A percentile compares a stretch with the other conserved stretches of the same genome.
Conservation (phyloP, 768 basidiomycete genomes). For the Phylloporus arenicola region DNA sequence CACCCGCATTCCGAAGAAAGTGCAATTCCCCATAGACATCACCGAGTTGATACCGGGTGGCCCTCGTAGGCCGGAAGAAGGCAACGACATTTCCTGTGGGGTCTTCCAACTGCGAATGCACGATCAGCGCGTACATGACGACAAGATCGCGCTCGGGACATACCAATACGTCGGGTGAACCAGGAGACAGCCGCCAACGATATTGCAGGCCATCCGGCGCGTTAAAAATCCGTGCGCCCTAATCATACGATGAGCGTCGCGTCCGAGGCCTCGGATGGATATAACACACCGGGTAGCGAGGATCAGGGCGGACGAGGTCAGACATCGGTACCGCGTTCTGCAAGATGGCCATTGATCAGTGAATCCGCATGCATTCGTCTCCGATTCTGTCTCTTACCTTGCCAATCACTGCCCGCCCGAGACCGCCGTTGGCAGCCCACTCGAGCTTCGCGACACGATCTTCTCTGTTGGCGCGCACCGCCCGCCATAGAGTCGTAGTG, state of each 20-base stretch:
- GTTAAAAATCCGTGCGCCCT: conserved; percentile 68
- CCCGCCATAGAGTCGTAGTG: conserved; percentile 72
- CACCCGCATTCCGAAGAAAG: conserved; percentile 72
- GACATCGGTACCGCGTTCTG: conserved; percentile 78
- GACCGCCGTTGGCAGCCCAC: conserved; percentile 77
- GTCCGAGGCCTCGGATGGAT: conserved; percentile 8
- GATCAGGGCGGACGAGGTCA: conserved; percentile 72
- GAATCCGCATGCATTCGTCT: conserved; percentile 10
- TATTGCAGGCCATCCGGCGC: conserved; percentile 80
- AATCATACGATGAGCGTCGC: conserved; percentile 16
- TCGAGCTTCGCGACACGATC: conserved; percentile 86
- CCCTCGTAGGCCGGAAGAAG: conserved; percentile 72
- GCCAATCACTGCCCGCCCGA: conserved; percentile 81
- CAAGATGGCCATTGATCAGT: conserved; percentile 25
- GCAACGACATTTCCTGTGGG: conserved; percentile 64
- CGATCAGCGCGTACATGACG: conserved; percentile 5
- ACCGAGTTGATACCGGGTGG: conserved; percentile 77
- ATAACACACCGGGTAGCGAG: conserved; percentile 51
- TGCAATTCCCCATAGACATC: conserved; percentile 85
- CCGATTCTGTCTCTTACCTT: conserved; percentile 47
- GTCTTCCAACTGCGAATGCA: conserved; percentile 59
- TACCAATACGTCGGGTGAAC: conserved; percentile 56
- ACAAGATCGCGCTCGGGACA: conserved; percentile 21
- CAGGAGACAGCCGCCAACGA: conserved; percentile 69
- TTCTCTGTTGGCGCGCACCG: conserved; percentile 80